Percentiles rank a stretch among this genome's conserved stretches.
Evolutionary conservation across 2,329 filamentous ascomycete genomes (phyloP).

Genomic region (Aspergillus novoparasiticus): DNA sequence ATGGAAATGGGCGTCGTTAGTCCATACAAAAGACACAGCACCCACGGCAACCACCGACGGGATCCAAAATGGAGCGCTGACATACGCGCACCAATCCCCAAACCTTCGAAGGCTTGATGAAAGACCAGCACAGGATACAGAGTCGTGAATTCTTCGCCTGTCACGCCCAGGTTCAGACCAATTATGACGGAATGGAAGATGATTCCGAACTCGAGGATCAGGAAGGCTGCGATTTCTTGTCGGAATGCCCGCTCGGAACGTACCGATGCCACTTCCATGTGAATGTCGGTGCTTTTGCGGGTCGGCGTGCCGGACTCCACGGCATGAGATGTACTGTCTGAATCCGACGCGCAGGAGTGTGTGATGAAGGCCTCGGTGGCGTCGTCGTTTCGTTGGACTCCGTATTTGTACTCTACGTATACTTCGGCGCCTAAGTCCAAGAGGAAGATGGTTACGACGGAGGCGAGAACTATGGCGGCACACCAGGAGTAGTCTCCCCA

Average conservation of each 20-base stretch:
- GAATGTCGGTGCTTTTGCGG: background rate
- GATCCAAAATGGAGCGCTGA: conserved; percentile 57
- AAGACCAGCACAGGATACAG: conserved; percentile 65
- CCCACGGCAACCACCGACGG: conserved; percentile 52
- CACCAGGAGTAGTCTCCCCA: conserved; percentile 58
- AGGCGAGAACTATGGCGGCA: conserved; percentile 53
- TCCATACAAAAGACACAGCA: conserved; percentile 52
- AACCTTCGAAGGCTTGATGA: conserved; percentile 65
- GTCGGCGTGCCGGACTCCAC: background rate
- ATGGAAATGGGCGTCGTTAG: conserved; percentile 57
- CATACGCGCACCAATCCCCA: conserved; percentile 64
- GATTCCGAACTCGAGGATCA: conserved; percentile 61
- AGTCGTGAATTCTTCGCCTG: conserved; percentile 58
- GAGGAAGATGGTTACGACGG: conserved; percentile 54
- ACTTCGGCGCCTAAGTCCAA: conserved; percentile 55
- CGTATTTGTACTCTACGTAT: conserved; percentile 54
- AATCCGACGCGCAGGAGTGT: conserved; percentile 4
- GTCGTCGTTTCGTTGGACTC: conserved; percentile 30
- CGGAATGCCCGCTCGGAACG: conserved; percentile 33
- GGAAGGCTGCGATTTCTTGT: conserved; percentile 44
- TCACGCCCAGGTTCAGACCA: conserved; percentile 63
- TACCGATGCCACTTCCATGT: conserved; percentile 6
- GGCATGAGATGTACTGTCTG: background rate
- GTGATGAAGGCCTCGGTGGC: conserved; percentile 18
- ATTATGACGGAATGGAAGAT: conserved; percentile 68